Evolutionary conservation across 2,329 filamentous ascomycete genomes (phyloP).

Genomic region (Penicillium sp.): DNA sequence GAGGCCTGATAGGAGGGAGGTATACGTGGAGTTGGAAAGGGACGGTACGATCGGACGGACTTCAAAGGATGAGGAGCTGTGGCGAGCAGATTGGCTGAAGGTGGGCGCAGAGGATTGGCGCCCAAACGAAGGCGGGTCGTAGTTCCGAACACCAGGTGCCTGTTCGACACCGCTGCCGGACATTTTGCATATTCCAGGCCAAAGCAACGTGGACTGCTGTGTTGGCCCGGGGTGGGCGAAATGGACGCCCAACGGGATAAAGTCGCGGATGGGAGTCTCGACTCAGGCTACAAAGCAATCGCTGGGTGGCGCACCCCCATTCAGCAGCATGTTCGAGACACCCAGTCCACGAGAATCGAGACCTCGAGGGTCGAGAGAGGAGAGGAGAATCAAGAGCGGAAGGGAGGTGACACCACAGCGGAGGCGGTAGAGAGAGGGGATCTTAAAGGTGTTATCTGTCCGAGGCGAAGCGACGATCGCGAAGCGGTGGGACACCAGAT

Average conservation of each 20-base stretch:
- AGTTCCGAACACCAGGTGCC: constrained; percentile 41
- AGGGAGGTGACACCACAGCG: neutral
- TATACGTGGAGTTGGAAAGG: constrained; percentile 34
- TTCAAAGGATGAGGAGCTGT: constrained; percentile 29
- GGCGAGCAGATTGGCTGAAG: constrained; percentile 31
- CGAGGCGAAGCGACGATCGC: neutral
- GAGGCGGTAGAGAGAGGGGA: neutral
- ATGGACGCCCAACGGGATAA: constrained; percentile 39
- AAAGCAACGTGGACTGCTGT: constrained; percentile 39
- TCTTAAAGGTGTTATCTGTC: neutral
- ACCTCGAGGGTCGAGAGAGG: neutral
- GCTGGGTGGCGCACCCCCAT: constrained; percentile 42
- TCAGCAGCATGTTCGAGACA: constrained; percentile 42
- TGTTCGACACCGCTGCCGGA: constrained; percentile 48
- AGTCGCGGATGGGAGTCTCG: constrained; percentile 39
- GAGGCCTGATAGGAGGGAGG: constrained; percentile 26
- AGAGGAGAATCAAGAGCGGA: neutral
- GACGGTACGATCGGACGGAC: constrained; percentile 32
- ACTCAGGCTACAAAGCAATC: constrained; percentile 45
- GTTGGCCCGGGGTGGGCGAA: constrained; percentile 44
- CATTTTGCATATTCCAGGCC: constrained; percentile 47
- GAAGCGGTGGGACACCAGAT: constrained; percentile 6
- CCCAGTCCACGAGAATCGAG: constrained; percentile 8
- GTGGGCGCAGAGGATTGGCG: constrained; percentile 36
- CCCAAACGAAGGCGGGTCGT: constrained; percentile 35